Percentiles rank a stretch among this genome's conserved stretches.
Conservation (phyloP, 1,139 yeast species). For the Debaryomyces psychrophilus region DNA sequence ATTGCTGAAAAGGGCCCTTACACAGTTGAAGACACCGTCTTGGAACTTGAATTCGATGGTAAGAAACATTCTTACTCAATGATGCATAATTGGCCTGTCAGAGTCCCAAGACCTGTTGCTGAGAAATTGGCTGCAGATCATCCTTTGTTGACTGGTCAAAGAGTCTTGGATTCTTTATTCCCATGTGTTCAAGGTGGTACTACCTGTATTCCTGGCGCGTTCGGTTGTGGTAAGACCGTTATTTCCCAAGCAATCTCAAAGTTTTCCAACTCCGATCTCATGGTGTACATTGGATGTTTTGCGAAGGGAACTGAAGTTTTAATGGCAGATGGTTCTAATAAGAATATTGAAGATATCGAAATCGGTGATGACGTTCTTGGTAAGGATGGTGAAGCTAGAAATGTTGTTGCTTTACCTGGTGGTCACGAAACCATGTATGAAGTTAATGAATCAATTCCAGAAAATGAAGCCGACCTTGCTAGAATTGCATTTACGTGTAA, state of each 20-base stretch:
- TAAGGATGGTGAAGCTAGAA: conserved; percentile 43
- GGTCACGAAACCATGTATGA: conserved; percentile 43
- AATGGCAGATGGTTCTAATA: conserved; percentile 44
- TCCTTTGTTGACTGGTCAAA: conserved; percentile 97
- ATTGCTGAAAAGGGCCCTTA: conserved; percentile 90
- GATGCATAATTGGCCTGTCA: conserved; percentile 99
- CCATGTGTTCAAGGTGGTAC: conserved; percentile 99
- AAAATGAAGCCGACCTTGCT: conserved; percentile 17
- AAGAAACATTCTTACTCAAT: conserved; percentile 77
- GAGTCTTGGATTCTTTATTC: conserved; percentile 95
- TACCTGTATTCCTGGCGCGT: conserved; percentile 99
- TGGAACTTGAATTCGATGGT: conserved; percentile 96
- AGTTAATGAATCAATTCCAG: conserved; percentile 28
- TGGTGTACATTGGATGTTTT: conserved; percentile 84
- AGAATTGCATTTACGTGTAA: conserved; percentile 31
- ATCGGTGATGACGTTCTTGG: conserved; percentile 48
- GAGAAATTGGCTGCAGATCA: conserved; percentile 89
- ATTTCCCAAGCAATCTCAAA: conserved; percentile 97
- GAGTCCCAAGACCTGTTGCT: conserved; percentile 98
- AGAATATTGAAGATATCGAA: conserved; percentile 32
- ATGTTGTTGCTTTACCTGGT: conserved; percentile 45
- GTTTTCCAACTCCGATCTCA: conserved; percentile 94
- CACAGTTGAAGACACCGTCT: conserved; percentile 81
- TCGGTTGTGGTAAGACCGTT: conserved; percentile 99
- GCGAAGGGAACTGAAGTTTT: conserved; percentile 41